Evolutionary conservation across 108 stramenopile species (phyloP).

Genomic region (Skeletonema grethae): DNA sequence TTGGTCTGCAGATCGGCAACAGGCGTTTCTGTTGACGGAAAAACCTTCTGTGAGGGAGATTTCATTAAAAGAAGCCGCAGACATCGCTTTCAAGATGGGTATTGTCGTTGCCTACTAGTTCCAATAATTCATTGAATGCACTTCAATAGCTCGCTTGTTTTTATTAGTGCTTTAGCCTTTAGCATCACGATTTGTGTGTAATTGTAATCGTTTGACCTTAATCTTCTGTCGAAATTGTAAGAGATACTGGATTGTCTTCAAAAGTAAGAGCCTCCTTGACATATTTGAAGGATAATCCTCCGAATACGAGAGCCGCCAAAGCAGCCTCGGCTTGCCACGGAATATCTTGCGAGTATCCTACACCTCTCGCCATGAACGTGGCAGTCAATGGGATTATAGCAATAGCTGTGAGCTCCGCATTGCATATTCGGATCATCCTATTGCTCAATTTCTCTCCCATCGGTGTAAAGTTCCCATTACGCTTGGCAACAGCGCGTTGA

Average conservation of each 20-base stretch:
- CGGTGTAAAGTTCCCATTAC: conserved; percentile 31
- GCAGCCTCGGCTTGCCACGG: conserved; percentile 59
- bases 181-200: background rate
- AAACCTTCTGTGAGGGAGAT: conserved; percentile 18
- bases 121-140: no score
- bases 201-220: background rate
- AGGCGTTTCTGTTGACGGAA: conserved; percentile 16
- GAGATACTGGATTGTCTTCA: conserved; percentile 44
- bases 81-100: conserved; percentile 29
- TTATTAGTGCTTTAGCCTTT: background rate
- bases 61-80: conserved; percentile 29
- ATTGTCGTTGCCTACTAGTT: conserved; percentile 18
- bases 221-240: background rate
- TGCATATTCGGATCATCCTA: conserved; percentile 51
- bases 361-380: conserved; percentile 54
- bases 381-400: conserved; percentile 51
- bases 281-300: conserved; percentile 69
- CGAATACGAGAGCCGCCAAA: conserved; percentile 48
- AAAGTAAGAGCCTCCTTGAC: conserved; percentile 74
- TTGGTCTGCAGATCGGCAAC: conserved; percentile 21
- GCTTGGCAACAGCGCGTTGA: conserved; percentile 48
- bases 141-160: background rate
- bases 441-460: conserved; percentile 46
- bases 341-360: conserved; percentile 37
- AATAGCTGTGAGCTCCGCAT: conserved; percentile 49